Conservation (phyloP, 2,329 filamentous ascomycete genomes). For the Arthrinium phaeospermum region DNA sequence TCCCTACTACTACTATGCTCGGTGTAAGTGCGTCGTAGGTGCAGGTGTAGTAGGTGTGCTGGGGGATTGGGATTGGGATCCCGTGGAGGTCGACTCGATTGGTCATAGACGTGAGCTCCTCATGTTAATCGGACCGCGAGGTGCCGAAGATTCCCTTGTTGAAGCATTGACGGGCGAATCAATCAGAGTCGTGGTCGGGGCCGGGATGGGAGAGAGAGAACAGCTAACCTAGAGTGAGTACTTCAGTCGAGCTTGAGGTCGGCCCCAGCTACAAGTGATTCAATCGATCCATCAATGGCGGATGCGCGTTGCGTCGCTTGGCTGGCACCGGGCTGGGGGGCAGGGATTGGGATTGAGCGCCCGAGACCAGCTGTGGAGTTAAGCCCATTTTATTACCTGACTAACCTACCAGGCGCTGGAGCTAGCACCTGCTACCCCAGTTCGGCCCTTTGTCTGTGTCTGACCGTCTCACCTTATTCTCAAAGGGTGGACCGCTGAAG, state of each 20-base stretch:
- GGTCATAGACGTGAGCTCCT: conserved; percentile 19
- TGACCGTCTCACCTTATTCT: neutral
- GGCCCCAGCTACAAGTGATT: neutral
- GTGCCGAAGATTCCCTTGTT: conserved; percentile 2
- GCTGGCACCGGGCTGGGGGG: conserved; percentile 1
- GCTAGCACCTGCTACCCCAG: neutral
- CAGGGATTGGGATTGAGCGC: neutral
- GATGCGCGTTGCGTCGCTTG: conserved; percentile 4
- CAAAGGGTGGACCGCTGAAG: neutral
- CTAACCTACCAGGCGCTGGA: neutral
- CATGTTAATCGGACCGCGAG: conserved; percentile 18
- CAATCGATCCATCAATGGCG: neutral
- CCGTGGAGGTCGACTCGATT: neutral
- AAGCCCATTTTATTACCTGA: neutral
- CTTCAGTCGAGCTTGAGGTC: neutral
- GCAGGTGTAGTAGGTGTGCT: neutral
- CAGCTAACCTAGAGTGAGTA: neutral
- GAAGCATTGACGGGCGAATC: conserved; percentile 20
- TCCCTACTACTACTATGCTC: conserved; percentile 11
- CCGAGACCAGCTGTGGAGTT: neutral
- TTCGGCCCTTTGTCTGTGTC: neutral
- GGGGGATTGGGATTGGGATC: conserved; percentile 1
- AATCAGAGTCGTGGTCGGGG: neutral
- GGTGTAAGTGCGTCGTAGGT: conserved; percentile 12
- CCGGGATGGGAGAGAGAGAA: neutral